Conservation (phyloP, 164 flowering plant genomes). For the Vitis vinifera region ASM3070453v1 NC_081806.1:19365501-19366000, state of each 20-base stretch:
- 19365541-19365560: conserved; percentile 87
- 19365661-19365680: conserved; percentile 79
- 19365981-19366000: too few species aligned
- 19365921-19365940: too few species aligned
- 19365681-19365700: conserved; percentile 95
- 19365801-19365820: too few species aligned
- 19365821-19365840: too few species aligned
- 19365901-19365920: too few species aligned
- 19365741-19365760: neutral
- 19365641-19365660: conserved; percentile 88
- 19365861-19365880: too few species aligned
- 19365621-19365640: conserved; percentile 94
- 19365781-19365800: too few species aligned
- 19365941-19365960: too few species aligned
- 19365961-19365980: too few species aligned
- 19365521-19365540: conserved; percentile 52
- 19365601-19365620: conserved; percentile 85
- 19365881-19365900: too few species aligned
- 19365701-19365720: conserved; percentile 92
- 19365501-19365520: conserved; percentile 45
- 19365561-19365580: conserved; percentile 88
- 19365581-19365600: conserved; percentile 92
- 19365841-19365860: too few species aligned
- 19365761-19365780: neutral
- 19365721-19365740: neutral